Base-by-base conservation (phyloP, 169 alveolate species). In the Plasmodium sp. region DNA sequence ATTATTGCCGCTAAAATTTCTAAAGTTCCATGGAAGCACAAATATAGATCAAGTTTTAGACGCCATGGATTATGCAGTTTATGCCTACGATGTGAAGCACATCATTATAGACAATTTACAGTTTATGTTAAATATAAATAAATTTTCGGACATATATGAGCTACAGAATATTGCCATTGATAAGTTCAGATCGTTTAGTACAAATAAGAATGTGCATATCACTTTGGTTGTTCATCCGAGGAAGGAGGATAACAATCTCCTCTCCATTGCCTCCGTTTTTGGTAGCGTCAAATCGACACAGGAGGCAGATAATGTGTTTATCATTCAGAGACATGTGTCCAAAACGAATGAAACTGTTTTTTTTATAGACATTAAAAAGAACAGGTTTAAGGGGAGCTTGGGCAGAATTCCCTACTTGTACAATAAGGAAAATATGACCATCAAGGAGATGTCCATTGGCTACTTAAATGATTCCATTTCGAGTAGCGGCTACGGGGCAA, bases 211-310 rank as follows among this genome's bases (percentile, higher is more conserved):
- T 73, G 98, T 98, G 1, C 99, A 98, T 94, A 85, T 98, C 36
- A 97, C 99, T 4, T 86, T 98, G 51, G 99, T 98, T 27, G 99
- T 98, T 45, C 99, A 98, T 95, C 99, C 99, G 18, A 97, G 99
- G 84, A 98, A 98, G 93, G 99, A 98, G 84, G 99, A 98, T 84
- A 98, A 97, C 36, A 96, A 97, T 75, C 98, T 97, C 45, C 96
- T 99, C 3, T 98, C 98, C 43, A 95, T 98, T 33, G 96, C 99
- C 5, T 96, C 98, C 5, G 99, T 99, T 18, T 99, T 98, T 94
- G 99, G 99, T n/a, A 95, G 99, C 36, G 99, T 99, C 2, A 99
- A 99, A 95, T 97, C 99, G 1, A 98, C 99, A 3, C 98, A 99
- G 93, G 99, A 99, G 93, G 99, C 99, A n/a, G 99, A 99, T 84